A percentile compares a stretch with the other conserved stretches of the same genome.
These are phyloP conservation scores for Chiua sp. DNA, from an alignment of 1,284 basidiomycete species.

Conservation along the genomic window DNA sequence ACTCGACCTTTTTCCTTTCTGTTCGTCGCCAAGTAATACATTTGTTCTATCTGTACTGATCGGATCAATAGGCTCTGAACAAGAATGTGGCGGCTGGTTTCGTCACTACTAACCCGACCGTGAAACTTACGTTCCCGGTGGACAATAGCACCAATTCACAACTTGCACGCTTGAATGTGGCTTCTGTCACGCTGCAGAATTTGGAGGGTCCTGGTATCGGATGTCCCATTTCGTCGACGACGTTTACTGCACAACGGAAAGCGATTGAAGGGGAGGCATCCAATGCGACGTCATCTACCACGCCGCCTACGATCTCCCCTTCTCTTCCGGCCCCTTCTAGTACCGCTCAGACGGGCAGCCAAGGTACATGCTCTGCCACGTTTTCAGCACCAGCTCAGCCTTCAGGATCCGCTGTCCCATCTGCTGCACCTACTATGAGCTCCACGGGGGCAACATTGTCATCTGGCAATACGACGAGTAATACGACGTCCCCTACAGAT, in stretches of 20 bases:
- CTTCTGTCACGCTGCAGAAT: slow-evolving; percentile 58
- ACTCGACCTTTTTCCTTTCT: slow-evolving; percentile 52
- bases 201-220: slow-evolving; percentile 55
- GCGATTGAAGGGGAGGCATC: slow-evolving; percentile 41
- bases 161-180: slow-evolving; percentile 56
- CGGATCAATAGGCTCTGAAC: slow-evolving; percentile 48
- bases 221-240: slow-evolving; percentile 59
- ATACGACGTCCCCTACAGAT: slow-evolving; percentile 22
- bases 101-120: slow-evolving; percentile 62
- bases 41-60: slow-evolving; percentile 1
- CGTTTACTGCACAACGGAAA: slow-evolving; percentile 51
- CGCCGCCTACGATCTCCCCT: neutral
- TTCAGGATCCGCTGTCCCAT: neutral
- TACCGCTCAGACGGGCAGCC: neutral
- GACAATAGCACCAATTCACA: slow-evolving; percentile 58
- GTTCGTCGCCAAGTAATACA: slow-evolving; percentile 34
- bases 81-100: slow-evolving; percentile 64
- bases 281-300: slow-evolving; percentile 4
- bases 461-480: slow-evolving; percentile 8
- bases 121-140: slow-evolving; percentile 61
- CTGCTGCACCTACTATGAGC: slow-evolving; percentile 1
- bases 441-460: neutral
- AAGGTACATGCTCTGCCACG: neutral
- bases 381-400: neutral
- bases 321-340: neutral